These are phyloP conservation scores for Malus hybrid DNA, from an alignment of 331 rosid species.

Conservation along the genomic window DNA sequence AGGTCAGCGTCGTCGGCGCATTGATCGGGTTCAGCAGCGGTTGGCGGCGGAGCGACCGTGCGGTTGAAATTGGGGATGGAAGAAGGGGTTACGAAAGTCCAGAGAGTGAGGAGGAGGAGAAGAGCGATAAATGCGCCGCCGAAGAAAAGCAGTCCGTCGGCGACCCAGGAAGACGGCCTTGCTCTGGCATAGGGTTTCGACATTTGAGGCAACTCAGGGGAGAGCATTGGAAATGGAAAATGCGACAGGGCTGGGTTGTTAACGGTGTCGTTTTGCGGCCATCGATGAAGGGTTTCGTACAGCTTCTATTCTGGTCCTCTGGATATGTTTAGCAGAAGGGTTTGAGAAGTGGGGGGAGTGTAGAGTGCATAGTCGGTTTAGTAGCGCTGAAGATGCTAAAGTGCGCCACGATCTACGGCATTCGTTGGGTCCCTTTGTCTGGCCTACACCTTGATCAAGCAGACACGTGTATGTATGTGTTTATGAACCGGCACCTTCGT, in stretches of 20 bases:
- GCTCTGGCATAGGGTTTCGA: conserved; percentile 25
- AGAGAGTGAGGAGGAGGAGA: conserved; percentile 51
- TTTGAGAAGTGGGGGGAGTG: neutral
- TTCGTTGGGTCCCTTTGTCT: neutral
- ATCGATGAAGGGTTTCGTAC: neutral
- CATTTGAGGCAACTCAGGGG: conserved; percentile 45
- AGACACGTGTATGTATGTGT: neutral
- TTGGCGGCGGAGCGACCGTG: neutral
- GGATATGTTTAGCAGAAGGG: neutral
- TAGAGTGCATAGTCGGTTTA: neutral
- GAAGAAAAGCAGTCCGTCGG: conserved; percentile 56
- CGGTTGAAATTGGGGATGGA: conserved; percentile 14
- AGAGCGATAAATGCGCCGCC: conserved; percentile 67
- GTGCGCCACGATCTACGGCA: conserved; percentile 1
- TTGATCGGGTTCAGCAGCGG: neutral
- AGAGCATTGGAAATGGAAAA: conserved; percentile 28
- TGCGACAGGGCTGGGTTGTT: neutral
- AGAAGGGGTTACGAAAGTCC: conserved; percentile 29
- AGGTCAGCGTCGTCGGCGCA: neutral
- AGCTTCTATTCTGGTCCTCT: neutral
- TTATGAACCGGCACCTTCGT: neutral
- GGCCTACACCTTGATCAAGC: neutral
- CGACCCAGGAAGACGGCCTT: conserved; percentile 36
- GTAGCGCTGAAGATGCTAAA: neutral
- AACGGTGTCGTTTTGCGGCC: neutral